Base-by-base conservation (phyloP, 345 rosid species). In the Trapa incisa region DNA sequence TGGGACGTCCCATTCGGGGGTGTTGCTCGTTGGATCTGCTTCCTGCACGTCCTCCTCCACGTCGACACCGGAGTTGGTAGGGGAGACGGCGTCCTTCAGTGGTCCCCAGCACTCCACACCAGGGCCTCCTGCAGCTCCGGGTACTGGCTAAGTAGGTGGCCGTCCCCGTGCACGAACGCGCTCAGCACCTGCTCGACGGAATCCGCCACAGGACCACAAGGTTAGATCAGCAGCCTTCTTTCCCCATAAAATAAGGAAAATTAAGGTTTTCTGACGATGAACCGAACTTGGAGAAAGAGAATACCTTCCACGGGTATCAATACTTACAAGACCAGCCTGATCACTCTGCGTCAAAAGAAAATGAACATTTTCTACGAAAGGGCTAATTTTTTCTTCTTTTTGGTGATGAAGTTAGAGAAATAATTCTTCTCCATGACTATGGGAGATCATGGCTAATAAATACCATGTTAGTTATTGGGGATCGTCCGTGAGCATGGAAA, bases 71-170 rank as follows among this genome's bases (percentile, higher is more conserved):
- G 61, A 5, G 11, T 69, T 38, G 6, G 76, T 68, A 42, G 75
- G 78, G 4, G 75, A 75, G 1, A 76, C 74, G 0, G 96, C 86
- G 1, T 77, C 82, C 76, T 70, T 78, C n/a, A 94, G 81, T 32
- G 91, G 82, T 0, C 99, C 97, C 97, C 95, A 88, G 71, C 97
- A 90, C 70, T 94, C 91, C 3, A 94, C 0, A 94, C 99, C 68
- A 72, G 75, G 8, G 97, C 83, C 65, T 91, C 97, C 82, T 80
- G 82, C 52, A 94, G 71, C 79, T 91, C 99, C 4, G 97, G 99
- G 58, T 89, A 80, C 52, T 61, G 80, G 73, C 74, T 87, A 64
- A 94, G 72, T 80, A 94, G 77, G 74, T 80, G 72, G 45, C 77
- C 91, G 78, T 94, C 99, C 66, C 91, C 99, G 66, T 94, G 89